Evolutionary conservation across 805 yeast species (phyloP), one percentile per base, ranked within the genome.

Genomic region (Candida dajiaensis): DNA sequence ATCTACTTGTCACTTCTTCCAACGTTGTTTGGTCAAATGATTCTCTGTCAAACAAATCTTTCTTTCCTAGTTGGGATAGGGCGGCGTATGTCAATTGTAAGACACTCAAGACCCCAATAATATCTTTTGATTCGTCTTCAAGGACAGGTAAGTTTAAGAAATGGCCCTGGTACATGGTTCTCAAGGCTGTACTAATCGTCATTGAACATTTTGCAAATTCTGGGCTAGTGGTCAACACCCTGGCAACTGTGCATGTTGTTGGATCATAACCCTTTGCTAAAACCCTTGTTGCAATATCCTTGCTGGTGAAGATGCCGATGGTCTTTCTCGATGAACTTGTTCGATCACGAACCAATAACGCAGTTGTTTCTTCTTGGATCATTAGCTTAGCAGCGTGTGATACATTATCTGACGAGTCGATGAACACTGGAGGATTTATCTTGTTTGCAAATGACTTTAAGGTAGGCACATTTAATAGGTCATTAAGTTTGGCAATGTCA

Each of bases 161-260:
- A 47, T 71, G 70, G 0, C 77, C 78, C 42, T 69, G 72, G 49
- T 68, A 73, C 78, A 73, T 73, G 46, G 71, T 52, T 49, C 75
- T 61, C 45, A 73, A 53, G 7, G 76, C 77, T 6, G 67, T 64
- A 45, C 71, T 69, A n/a, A 73, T 68, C 2, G 66, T 68, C 50
- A 68, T 54, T 12, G 59, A 49, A 28, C 63, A 67, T 23, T 59
- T 64, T 1, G 77, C 77, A 63, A 68, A 72, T 43, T 71, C 71
- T 0, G 78, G 78, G 43, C 68, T 69, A 3, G 74, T 66, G 0
- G 77, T 73, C 65, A 73, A 66, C 1, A 72, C 70, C 38, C 76
- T 56, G 2, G 70, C 70, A 22, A 73, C 68, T 7, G 67, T 68
- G 11, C 72, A 67, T 3, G 58, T 55, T 13, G 46, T 49, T 0